phyloP scores from a whole-genome alignment of 305 asterid genomes.

The Withania somnifera region DNA sequence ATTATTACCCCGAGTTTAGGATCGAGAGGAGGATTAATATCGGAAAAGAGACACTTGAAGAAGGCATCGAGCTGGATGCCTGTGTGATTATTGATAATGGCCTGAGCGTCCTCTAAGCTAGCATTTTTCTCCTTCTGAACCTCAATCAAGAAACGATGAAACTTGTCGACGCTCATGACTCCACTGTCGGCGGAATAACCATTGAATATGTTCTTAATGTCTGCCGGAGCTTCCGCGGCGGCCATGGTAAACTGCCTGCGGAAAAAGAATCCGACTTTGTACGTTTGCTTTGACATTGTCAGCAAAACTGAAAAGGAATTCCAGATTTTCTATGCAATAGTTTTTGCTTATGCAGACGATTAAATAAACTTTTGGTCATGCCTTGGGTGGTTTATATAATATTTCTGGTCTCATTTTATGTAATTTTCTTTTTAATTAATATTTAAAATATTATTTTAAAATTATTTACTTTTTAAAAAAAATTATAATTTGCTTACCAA shows the following conservation, averaged over 20 bases:
- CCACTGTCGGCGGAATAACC: slow-evolving; percentile 59
- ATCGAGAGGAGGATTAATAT: slow-evolving; percentile 51
- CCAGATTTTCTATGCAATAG: background rate
- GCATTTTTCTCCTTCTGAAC: slow-evolving; percentile 60
- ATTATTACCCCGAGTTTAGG: slow-evolving; percentile 54
- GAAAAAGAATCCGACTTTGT: slow-evolving; percentile 84
- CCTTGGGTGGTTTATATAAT: background rate
- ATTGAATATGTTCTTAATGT: slow-evolving; percentile 36
- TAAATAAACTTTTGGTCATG: background rate
- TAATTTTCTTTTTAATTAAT: too few species aligned
- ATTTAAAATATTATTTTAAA: background rate
- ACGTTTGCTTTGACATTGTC: slow-evolving; percentile 62
- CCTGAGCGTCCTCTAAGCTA: slow-evolving; percentile 61
- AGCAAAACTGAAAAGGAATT: background rate
- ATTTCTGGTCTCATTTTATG: too few species aligned
- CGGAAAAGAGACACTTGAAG: slow-evolving; percentile 64
- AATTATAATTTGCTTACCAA: too few species aligned
- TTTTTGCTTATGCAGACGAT: background rate
- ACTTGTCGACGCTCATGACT: slow-evolving; percentile 41
- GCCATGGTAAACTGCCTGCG: slow-evolving; percentile 72
- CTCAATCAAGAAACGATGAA: slow-evolving; percentile 54
- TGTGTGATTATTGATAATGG: slow-evolving; percentile 42
- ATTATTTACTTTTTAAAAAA: too few species aligned
- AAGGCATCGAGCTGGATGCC: slow-evolving; percentile 50
- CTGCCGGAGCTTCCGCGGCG: slow-evolving; percentile 68